Evolutionary conservation across 2,329 filamentous ascomycete genomes (phyloP).

Genomic region (Phyllosticta capitalensis): DNA sequence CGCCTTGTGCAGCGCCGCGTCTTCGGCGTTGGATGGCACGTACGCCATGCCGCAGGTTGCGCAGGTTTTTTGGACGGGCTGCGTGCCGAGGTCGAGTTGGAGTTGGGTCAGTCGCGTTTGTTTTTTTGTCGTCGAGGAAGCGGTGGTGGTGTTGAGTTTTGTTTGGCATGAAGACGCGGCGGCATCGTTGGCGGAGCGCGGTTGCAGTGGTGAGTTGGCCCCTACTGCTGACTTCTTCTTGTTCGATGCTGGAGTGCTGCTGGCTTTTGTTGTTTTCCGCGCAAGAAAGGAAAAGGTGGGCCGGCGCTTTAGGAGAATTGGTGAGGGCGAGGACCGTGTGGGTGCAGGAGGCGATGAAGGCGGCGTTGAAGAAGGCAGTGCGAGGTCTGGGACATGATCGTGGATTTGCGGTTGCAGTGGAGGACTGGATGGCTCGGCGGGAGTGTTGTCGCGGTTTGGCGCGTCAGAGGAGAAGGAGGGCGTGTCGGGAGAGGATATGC

Average conservation of each 20-base stretch:
- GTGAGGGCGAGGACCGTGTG: constrained; percentile 34
- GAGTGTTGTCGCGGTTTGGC: background rate
- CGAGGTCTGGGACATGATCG: background rate
- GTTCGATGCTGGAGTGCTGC: constrained; percentile 14
- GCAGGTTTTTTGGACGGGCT: constrained; percentile 48
- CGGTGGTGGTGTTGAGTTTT: constrained; percentile 6
- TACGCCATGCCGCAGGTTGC: constrained; percentile 57
- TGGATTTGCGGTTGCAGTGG: constrained; percentile 12
- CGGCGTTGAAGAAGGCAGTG: background rate
- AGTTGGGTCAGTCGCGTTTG: constrained; percentile 43
- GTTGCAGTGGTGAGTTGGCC: background rate
- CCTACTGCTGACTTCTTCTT: background rate
- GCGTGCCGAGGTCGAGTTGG: constrained; percentile 50
- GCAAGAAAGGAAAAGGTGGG: constrained; percentile 36
- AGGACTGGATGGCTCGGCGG: background rate
- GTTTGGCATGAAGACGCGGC: background rate
- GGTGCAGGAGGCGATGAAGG: constrained; percentile 39
- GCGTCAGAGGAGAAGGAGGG: background rate
- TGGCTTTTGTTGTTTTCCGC: constrained; percentile 31
- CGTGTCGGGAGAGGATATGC: constrained; percentile 15
- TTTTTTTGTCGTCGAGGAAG: constrained; percentile 17
- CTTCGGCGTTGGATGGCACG: constrained; percentile 51
- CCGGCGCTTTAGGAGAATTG: constrained; percentile 34
- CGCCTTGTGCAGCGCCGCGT: constrained; percentile 52
- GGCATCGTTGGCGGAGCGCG: background rate